Evolutionary conservation across 1,284 basidiomycete species (phyloP).

Genomic region (Microbotryum intermedium): DNA sequence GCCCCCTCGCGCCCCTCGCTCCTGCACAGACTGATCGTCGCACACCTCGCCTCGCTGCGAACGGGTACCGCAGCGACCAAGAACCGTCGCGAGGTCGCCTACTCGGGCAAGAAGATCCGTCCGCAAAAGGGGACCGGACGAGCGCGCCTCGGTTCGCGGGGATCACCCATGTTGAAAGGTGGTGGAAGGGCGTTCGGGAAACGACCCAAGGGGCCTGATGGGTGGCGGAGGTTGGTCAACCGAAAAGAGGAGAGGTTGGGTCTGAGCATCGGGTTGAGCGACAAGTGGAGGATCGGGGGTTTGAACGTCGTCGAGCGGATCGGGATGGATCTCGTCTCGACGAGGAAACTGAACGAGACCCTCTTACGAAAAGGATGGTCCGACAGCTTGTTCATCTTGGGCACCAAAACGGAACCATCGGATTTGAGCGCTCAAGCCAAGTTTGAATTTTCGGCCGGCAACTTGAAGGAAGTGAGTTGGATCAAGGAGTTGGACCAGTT

Average conservation of each 20-base stretch:
- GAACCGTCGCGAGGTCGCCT: slow-evolving; percentile 78
- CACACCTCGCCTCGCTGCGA: slow-evolving; percentile 77
- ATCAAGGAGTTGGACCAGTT: slow-evolving; percentile 16
- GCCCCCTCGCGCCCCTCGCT: slow-evolving; percentile 83
- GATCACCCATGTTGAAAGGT: slow-evolving; percentile 81
- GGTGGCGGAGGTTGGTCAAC: slow-evolving; percentile 29
- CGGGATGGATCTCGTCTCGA: slow-evolving; percentile 12
- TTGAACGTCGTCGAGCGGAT: slow-evolving; percentile 22
- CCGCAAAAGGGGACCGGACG: slow-evolving; percentile 85
- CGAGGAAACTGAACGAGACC: slow-evolving; percentile 11
- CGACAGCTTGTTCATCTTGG: slow-evolving; percentile 22
- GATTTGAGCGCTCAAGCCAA: background rate
- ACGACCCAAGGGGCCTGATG: slow-evolving; percentile 27
- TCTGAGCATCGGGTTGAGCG: slow-evolving; percentile 23
- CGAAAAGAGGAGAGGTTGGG: slow-evolving; percentile 29
- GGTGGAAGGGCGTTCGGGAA: slow-evolving; percentile 53
- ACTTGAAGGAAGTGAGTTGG: slow-evolving; percentile 18
- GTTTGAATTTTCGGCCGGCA: slow-evolving; percentile 25
- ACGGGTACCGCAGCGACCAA: slow-evolving; percentile 88
- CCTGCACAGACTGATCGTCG: slow-evolving; percentile 83
- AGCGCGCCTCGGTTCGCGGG: slow-evolving; percentile 80
- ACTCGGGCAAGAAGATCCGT: slow-evolving; percentile 78
- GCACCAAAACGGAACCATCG: background rate
- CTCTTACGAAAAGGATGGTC: slow-evolving; percentile 14
- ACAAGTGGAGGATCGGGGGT: slow-evolving; percentile 27